phyloP scores from a whole-genome alignment of 495 filamentous ascomycete species.

The Daldinia concentrica region DNA sequence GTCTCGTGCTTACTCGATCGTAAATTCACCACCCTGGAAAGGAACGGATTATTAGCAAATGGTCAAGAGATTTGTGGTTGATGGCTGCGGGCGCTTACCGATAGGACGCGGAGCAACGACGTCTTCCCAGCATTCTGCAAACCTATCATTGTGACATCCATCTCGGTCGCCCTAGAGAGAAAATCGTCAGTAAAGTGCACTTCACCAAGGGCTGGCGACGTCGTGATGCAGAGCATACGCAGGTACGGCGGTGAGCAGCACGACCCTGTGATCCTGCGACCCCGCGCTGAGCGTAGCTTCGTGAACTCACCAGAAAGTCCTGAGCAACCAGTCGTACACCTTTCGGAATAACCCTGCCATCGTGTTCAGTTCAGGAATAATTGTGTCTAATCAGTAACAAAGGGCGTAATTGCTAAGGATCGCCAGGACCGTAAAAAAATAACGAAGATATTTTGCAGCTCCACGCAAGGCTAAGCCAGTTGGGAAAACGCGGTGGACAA shows the following conservation, averaged over 20 bases:
- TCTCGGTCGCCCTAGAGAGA: conserved; percentile 86
- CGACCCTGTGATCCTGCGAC: conserved; percentile 16
- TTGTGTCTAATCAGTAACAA: conserved; percentile 27
- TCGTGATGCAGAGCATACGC: conserved; percentile 39
- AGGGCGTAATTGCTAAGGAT: conserved; percentile 10
- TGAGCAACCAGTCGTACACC: conserved; percentile 98
- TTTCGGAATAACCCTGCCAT: conserved; percentile 90
- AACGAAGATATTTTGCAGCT: conserved; percentile 30
- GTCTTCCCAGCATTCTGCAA: conserved; percentile 99
- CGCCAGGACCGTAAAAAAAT: conserved; percentile 26
- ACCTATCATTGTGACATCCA: conserved; percentile 99
- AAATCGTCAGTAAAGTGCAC: conserved; percentile 43
- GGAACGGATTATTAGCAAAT: conserved; percentile 37
- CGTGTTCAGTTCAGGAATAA: conserved; percentile 40
- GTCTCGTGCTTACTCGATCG: conserved; percentile 84
- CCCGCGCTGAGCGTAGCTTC: conserved; percentile 36
- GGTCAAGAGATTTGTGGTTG: conserved; percentile 13
- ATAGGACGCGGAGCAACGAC: conserved; percentile 89
- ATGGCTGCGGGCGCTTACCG: conserved; percentile 68
- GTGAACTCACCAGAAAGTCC: conserved; percentile 92
- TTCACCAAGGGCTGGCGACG: conserved; percentile 24
- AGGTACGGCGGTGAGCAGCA: conserved; percentile 40
- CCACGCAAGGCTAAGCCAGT: conserved; percentile 38
- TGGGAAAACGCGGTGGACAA: conserved; percentile 45
- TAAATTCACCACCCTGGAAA: conserved; percentile 93